Percentiles rank a stretch among this genome's conserved stretches.
These are phyloP conservation scores for Alnus glutinosa DNA, from an alignment of 306 rosid genomes.

Conservation along the genomic window DNA sequence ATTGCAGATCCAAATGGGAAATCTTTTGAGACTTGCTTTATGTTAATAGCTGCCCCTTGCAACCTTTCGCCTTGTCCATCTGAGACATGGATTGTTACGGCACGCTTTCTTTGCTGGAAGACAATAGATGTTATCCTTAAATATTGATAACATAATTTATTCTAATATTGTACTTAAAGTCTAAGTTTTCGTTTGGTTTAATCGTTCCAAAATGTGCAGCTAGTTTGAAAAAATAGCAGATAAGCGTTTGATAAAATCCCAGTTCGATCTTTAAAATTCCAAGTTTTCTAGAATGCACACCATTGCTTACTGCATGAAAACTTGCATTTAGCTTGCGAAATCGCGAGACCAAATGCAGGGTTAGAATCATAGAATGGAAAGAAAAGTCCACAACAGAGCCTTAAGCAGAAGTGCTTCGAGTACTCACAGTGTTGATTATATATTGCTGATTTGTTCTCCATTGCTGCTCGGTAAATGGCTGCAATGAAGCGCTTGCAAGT, in stretches of 20 bases:
- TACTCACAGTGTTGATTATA: constrained; percentile 62
- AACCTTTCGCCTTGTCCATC: constrained; percentile 53
- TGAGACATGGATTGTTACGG: constrained; percentile 72
- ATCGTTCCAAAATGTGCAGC: too few relatives aligned
- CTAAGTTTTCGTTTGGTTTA: too few relatives aligned
- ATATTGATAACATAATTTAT: not conserved
- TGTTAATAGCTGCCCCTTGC: constrained; percentile 50
- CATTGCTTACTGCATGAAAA: too few relatives aligned
- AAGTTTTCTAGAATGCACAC: too few relatives aligned
- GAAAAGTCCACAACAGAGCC: not conserved
- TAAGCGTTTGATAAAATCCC: too few relatives aligned
- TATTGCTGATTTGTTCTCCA: constrained; percentile 76
- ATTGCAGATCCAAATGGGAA: constrained; percentile 94
- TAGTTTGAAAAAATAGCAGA: too few relatives aligned
- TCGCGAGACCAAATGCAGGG: too few relatives aligned
- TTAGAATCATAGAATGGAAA: not conserved
- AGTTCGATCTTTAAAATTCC: too few relatives aligned
- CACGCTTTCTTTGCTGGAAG: constrained; percentile 71
- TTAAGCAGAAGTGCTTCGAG: not conserved
- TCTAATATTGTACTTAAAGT: not conserved
- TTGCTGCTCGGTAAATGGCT: constrained; percentile 67
- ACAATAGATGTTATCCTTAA: not conserved
- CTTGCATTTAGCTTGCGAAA: too few relatives aligned
- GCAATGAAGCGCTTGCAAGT: constrained; percentile 64
- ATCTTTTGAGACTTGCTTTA: constrained; percentile 68